Percentiles rank a stretch among this genome's conserved stretches.
Evolutionary conservation across 495 filamentous ascomycete species (phyloP).

Genomic region (Talaromyces borbonicus): DNA sequence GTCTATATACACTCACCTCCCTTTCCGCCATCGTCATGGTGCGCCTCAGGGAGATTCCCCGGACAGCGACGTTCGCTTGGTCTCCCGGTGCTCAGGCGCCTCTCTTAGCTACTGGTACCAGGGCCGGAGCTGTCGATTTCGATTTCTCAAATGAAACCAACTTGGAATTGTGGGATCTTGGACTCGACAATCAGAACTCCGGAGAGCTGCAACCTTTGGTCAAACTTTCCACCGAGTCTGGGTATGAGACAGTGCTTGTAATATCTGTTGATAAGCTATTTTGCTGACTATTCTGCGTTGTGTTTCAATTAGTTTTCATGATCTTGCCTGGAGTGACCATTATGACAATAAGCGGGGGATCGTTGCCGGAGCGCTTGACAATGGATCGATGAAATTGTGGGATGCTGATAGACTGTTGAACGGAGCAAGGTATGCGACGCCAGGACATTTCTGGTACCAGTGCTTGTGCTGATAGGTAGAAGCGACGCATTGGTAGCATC

Average conservation of each 20-base stretch:
- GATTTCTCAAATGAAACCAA: conserved; percentile 97
- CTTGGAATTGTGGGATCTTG: conserved; percentile 92
- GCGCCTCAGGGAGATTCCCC: conserved; percentile 84
- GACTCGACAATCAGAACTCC: conserved; percentile 60
- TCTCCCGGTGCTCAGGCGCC: conserved; percentile 66
- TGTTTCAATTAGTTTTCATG: conserved; percentile 73
- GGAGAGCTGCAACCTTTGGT: conserved; percentile 78
- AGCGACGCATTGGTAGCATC: conserved; percentile 74
- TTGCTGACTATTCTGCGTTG: neutral
- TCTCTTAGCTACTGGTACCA: conserved; percentile 87
- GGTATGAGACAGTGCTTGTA: conserved; percentile 40
- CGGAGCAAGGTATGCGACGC: conserved; percentile 41
- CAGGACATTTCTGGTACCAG: conserved; percentile 1
- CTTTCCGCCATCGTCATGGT: conserved; percentile 59
- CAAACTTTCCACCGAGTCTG: conserved; percentile 79
- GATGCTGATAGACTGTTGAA: conserved; percentile 77
- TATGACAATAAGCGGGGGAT: conserved; percentile 71
- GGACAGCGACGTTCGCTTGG: conserved; percentile 97
- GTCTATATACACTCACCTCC: conserved; percentile 8
- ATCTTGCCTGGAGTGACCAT: conserved; percentile 85
- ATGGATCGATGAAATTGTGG: conserved; percentile 93
- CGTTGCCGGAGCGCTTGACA: conserved; percentile 91
- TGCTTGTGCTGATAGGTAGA: conserved; percentile 16
- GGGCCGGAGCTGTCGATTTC: conserved; percentile 87
- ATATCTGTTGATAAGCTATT: neutral